Conservation (phyloP, 345 rosid genomes). For the Citrus australasica region DNA sequence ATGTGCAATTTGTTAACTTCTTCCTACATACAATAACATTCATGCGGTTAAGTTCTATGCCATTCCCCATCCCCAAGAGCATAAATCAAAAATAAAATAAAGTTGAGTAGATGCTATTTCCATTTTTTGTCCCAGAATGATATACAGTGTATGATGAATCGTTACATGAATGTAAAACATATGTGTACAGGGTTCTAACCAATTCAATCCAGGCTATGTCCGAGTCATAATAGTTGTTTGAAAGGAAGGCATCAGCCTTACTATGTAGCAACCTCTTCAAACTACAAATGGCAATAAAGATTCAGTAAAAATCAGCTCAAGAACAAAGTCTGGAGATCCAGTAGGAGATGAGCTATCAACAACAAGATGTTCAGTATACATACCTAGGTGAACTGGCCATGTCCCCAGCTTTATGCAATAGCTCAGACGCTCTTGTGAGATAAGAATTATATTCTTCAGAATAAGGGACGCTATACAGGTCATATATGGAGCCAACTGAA, state of each 20-base stretch:
- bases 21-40: neutral
- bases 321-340: neutral
- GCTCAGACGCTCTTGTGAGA: conserved; percentile 61
- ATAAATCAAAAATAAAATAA: neutral
- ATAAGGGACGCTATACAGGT: conserved; percentile 62
- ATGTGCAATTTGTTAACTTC: neutral
- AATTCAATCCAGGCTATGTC: conserved; percentile 98
- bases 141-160: neutral
- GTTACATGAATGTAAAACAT: neutral
- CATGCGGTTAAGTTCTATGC: neutral
- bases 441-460: conserved; percentile 61
- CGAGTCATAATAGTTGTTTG: conserved; percentile 85
- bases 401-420: conserved; percentile 84
- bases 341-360: neutral
- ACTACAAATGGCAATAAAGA: conserved; percentile 38
- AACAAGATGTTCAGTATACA: conserved; percentile 11
- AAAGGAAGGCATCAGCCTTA: conserved; percentile 88
- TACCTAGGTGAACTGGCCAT: conserved; percentile 71
- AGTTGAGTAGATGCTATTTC: neutral
- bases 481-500: conserved; percentile 32
- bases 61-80: neutral
- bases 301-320: conserved; percentile 5
- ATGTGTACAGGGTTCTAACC: conserved; percentile 41
- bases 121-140: neutral
- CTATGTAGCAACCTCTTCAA: conserved; percentile 82